Base-by-base conservation (phyloP, 1,139 yeast genomes). In the Zygosaccharomyces pseudobailii region DNA sequence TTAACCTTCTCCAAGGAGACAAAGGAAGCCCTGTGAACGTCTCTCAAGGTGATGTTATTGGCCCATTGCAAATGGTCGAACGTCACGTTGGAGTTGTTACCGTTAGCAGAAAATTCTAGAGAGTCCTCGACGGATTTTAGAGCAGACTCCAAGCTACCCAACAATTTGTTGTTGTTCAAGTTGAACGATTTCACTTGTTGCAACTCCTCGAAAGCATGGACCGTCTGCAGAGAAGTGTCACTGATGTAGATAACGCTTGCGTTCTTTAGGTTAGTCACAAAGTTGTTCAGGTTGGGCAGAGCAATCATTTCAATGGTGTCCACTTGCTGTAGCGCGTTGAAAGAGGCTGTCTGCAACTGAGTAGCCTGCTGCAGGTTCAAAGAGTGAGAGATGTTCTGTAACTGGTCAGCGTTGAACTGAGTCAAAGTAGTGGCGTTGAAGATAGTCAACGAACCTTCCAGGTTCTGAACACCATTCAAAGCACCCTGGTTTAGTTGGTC, bases 161-260 rank as follows among this genome's bases (percentile, higher is more conserved):
- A 80, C 68, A 75, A 76, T 66, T 77, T 76, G 78, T 84, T 84
- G 84, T 92, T 92, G 88, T 89, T 90, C 64, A 92, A 80, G 75
- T 89, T 79, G 76, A 89, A 87, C 52, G 75, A 74, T 67, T 79
- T 79, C 63, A 88, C 86, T 62, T 80, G 67, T 65, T 74, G 74
- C 60, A 90, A 86, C 68, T 82, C 80, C 36, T 63, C 53, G 68
- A 92, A 80, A 69, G 97, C 97, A 48, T 79, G 79, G 62, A 92
- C 80, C 47, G 87, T 73, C 62, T 76, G 76, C 69, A 92, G 78
- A 59, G 84, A 79, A 57, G 98, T 92, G 77, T 92, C 96, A 54
- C 96, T 82, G 64, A 92, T 84, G 67, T 74, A 67, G 58, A 92
- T 77, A 51, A 78, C 70, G 62, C 80, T 79, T 62, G 95, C 92